These are phyloP conservation scores for Metschnikowia reukaufii DNA, from an alignment of 805 yeast species.

Conservation along the genomic window DNA sequence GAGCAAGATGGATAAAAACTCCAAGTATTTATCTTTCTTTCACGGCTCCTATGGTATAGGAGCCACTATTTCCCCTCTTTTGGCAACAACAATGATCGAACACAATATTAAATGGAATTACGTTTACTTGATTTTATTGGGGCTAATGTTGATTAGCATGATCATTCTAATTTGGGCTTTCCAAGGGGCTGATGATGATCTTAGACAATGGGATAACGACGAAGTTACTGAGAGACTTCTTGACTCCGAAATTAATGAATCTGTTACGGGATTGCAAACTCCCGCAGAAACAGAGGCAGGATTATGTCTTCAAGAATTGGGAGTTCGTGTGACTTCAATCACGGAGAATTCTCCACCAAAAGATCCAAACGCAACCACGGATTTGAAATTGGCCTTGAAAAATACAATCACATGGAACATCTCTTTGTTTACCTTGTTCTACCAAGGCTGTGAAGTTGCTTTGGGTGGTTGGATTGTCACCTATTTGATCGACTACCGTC, in stretches of 20 bases:
- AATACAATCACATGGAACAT: conserved; percentile 23
- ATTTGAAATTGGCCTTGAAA: conserved; percentile 19
- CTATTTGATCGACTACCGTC: conserved; percentile 23
- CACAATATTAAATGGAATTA: conserved; percentile 21
- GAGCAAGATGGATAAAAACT: conserved; percentile 22
- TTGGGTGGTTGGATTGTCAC: conserved; percentile 29
- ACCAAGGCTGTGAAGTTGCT: conserved; percentile 25
- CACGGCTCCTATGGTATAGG: conserved; percentile 29
- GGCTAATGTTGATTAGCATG: conserved; percentile 15
- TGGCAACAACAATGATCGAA: conserved; percentile 22
- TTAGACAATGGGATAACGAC: conserved; percentile 18
- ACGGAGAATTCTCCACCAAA: background rate
- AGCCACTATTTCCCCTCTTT: conserved; percentile 25
- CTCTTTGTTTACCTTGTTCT: conserved; percentile 21
- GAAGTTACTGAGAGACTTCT: conserved; percentile 12
- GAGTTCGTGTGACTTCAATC: conserved; percentile 1
- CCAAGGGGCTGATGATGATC: conserved; percentile 19
- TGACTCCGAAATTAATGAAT: background rate
- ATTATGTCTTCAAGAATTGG: conserved; percentile 12
- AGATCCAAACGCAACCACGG: background rate
- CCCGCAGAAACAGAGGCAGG: conserved; percentile 9
- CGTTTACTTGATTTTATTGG: conserved; percentile 21
- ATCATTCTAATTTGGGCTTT: conserved; percentile 14
- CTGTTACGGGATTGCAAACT: background rate
- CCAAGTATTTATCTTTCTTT: conserved; percentile 22